Evolutionary conservation across 106 monocot genomes (phyloP).

Genomic region (Dioscorea alata): DNA sequence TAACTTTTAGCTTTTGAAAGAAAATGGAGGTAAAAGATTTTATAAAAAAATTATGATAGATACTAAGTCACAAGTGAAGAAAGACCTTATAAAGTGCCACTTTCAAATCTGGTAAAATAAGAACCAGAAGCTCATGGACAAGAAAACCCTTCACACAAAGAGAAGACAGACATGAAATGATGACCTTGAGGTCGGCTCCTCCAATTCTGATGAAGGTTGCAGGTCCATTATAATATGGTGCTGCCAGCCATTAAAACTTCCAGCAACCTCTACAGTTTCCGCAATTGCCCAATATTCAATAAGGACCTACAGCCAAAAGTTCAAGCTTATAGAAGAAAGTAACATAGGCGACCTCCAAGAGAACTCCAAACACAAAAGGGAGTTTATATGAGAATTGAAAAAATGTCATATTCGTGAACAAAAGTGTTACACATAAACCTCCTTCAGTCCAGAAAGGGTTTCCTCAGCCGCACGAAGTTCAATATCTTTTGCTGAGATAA

Average conservation of each 20-base stretch:
- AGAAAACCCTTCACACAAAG: not conserved
- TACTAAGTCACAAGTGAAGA: no score
- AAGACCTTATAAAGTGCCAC: no score
- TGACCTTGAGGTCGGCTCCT: conserved; percentile 33
- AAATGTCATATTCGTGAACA: not conserved
- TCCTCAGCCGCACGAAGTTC: conserved; percentile 44
- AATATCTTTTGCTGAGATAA: conserved; percentile 33
- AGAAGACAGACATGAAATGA: not conserved
- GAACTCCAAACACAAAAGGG: not conserved
- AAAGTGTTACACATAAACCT: conserved; percentile 24
- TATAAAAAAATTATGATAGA: no score
- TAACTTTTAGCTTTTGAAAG: no score
- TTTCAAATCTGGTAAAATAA: no score
- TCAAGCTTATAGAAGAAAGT: not conserved
- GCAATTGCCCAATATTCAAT: conserved; percentile 56
- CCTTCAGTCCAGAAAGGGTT: conserved; percentile 50
- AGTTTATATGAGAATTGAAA: not conserved
- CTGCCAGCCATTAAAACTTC: conserved; percentile 91
- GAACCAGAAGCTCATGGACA: not conserved
- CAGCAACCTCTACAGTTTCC: conserved; percentile 68
- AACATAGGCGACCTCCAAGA: not conserved
- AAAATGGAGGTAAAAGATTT: no score
- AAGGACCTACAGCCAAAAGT: conserved; percentile 38
- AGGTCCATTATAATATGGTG: conserved; percentile 58
- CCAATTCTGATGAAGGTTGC: conserved; percentile 26